Base-by-base conservation (phyloP, 495 filamentous ascomycete species). In the Ramalina intermedia region DNA sequence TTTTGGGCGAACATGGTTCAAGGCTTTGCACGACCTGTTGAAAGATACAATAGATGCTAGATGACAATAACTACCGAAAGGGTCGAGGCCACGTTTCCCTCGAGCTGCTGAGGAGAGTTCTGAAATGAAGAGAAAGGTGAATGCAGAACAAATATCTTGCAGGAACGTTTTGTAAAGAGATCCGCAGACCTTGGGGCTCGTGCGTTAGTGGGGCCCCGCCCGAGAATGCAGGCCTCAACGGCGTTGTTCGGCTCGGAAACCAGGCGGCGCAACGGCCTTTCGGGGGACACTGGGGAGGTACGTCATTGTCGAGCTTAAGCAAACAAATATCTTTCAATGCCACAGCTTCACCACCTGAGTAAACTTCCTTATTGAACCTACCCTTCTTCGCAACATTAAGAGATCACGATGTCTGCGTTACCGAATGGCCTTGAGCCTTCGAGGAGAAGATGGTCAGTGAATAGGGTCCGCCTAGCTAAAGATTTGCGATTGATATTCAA, bases 331-430 rank as follows among this genome's bases (percentile, higher is more conserved):
- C 29, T 33, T 33, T 33, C 29, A 33, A 17, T 23, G 21, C 39
- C 39, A 17, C 39, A 41, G 17, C 5, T 18, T 23, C 39, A 41
- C 14, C 64, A 70, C 66, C 66, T 71, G 70, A 7, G 61, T 40
- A 53, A 70, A 64, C 60, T 69, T 67, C 68, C 66, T 18, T 45
- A 43, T 18, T 43, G 11, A 42, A 13, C 16, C 2, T 33, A 33
- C 12, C 12, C 29, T 2, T 0, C 12, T 13, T 33, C 7, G 8
- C 12, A 33, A 33, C 5, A 1, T 2, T 2, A 33, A 33, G 5
- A 12, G 2, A 33, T 7, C 12, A 33, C 29, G 55, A 67, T 65
- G 52, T 37, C 43, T 26, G 39, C 7, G 9, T 23, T 42, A 29
- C 14, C 21, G n/a, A 47, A 56, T 37, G 50, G 50, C 14, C 6